Evolutionary conservation across 768 basidiomycete species (phyloP).

Genomic region (Lactarius evosmus): DNA sequence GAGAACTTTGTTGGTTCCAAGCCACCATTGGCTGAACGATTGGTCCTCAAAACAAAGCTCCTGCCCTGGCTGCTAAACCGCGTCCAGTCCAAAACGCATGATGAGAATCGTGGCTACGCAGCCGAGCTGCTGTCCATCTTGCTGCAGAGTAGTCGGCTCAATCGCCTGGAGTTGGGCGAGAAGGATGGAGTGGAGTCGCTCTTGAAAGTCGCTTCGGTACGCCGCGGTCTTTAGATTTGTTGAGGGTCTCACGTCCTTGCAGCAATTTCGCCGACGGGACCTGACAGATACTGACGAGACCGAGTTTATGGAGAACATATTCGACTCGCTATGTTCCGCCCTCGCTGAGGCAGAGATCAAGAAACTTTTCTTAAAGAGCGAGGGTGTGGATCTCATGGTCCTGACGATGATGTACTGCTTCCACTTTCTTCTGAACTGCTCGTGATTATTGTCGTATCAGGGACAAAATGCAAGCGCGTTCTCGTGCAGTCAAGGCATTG

Average conservation of each 20-base stretch:
- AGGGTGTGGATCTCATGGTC: conserved; percentile 97
- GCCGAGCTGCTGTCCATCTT: conserved; percentile 92
- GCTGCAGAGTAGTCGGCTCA: conserved; percentile 68
- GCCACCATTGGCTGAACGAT: conserved; percentile 63
- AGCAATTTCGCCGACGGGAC: conserved; percentile 88
- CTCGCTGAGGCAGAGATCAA: conserved; percentile 79
- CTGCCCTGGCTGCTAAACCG: conserved; percentile 78
- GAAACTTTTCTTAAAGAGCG: conserved; percentile 75
- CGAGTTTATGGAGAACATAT: conserved; percentile 98
- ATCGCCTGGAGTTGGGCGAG: conserved; percentile 65
- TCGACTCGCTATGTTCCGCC: conserved; percentile 85
- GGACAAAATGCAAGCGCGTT: conserved; percentile 77
- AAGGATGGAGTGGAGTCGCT: conserved; percentile 74
- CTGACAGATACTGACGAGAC: conserved; percentile 85
- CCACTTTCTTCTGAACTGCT: neutral
- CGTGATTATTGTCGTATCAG: conserved; percentile 40
- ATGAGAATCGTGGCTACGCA: conserved; percentile 91
- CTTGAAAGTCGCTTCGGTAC: conserved; percentile 77
- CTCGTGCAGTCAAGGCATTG: conserved; percentile 84
- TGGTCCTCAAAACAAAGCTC: conserved; percentile 73
- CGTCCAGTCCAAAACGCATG: conserved; percentile 66
- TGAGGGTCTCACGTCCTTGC: conserved; percentile 22
- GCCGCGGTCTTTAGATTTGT: conserved; percentile 32
- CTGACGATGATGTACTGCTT: conserved; percentile 83
- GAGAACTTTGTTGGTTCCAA: conserved; percentile 90